phyloP scores from a whole-genome alignment of 2,329 filamentous ascomycete genomes.

The Amesomyces nigricolor region DNA sequence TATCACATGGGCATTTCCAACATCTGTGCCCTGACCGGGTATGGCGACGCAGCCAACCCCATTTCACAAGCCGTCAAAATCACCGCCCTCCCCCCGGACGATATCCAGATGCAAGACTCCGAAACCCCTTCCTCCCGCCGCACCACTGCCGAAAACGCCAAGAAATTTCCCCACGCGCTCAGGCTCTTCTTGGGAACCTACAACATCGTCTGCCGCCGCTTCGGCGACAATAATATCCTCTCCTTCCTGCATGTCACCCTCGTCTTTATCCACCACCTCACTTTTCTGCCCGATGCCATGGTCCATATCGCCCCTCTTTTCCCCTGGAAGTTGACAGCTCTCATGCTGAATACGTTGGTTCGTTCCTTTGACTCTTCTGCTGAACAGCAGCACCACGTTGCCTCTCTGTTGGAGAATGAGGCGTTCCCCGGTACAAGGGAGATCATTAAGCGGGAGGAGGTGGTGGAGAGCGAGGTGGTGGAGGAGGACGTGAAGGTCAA shows the following conservation, averaged over 20 bases:
- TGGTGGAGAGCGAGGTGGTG: not conserved
- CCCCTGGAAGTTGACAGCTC: conserved; percentile 36
- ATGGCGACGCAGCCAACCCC: conserved; percentile 45
- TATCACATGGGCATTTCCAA: conserved; percentile 55
- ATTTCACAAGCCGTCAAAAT: conserved; percentile 40
- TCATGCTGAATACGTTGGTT: conserved; percentile 35
- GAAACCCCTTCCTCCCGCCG: not conserved
- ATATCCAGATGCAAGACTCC: conserved; percentile 21
- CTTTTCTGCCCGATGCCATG: conserved; percentile 38
- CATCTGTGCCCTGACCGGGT: conserved; percentile 47
- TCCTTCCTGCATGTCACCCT: conserved; percentile 59
- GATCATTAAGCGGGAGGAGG: conserved; percentile 22
- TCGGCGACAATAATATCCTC: conserved; percentile 53
- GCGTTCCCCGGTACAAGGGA: conserved; percentile 45
- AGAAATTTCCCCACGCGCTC: conserved; percentile 26
- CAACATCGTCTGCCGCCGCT: conserved; percentile 43
- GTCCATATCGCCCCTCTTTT: conserved; percentile 37
- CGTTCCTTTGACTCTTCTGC: conserved; percentile 10
- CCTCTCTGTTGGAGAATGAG: conserved; percentile 32
- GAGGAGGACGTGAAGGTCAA: not conserved
- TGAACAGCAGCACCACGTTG: not conserved
- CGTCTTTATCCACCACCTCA: conserved; percentile 50
- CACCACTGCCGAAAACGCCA: conserved; percentile 12
- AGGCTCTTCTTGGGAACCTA: conserved; percentile 41
- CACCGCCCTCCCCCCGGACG: conserved; percentile 26